phyloP scores from a whole-genome alignment of 2,329 filamentous ascomycete species.

The Orbilia brochopaga region DNA sequence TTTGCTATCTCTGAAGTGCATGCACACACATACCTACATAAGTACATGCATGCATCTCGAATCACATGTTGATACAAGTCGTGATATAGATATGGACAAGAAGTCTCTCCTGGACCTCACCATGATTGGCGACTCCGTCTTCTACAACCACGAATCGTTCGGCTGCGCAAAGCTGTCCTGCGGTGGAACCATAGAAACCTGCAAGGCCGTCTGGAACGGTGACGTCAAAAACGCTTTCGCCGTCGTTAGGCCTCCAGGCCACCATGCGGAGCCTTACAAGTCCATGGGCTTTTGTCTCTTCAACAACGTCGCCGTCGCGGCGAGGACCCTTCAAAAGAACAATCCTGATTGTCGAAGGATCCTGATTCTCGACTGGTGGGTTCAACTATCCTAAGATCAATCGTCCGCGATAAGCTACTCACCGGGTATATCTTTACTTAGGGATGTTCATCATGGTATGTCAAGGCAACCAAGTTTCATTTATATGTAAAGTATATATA shows the following conservation, averaged over 20 bases:
- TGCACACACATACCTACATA: background rate
- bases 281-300: slow-evolving; percentile 93
- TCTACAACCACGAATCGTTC: slow-evolving; percentile 81
- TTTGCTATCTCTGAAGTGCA: background rate
- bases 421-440: slow-evolving; percentile 51
- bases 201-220: slow-evolving; percentile 82
- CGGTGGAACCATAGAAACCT: slow-evolving; percentile 93
- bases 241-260: slow-evolving; percentile 90
- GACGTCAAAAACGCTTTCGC: slow-evolving; percentile 93
- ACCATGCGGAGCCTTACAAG: slow-evolving; percentile 85
- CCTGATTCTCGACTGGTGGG: slow-evolving; percentile 90
- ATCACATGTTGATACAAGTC: background rate
- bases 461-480: slow-evolving; percentile 45
- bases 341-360: slow-evolving; percentile 89
- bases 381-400: slow-evolving; percentile 55
- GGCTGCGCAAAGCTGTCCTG: slow-evolving; percentile 82
- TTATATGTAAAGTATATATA: background rate
- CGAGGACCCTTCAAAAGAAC: slow-evolving; percentile 81
- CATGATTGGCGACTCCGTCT: slow-evolving; percentile 74
- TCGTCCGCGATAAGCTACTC: slow-evolving; percentile 51
- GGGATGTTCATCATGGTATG: slow-evolving; percentile 71
- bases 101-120: slow-evolving; percentile 73
- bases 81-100: slow-evolving; percentile 60
- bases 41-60: background rate
- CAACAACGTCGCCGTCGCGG: slow-evolving; percentile 94